Conservation (phyloP, 2,329 filamentous ascomycete genomes). For the Fusarium pininemorale region DNA sequence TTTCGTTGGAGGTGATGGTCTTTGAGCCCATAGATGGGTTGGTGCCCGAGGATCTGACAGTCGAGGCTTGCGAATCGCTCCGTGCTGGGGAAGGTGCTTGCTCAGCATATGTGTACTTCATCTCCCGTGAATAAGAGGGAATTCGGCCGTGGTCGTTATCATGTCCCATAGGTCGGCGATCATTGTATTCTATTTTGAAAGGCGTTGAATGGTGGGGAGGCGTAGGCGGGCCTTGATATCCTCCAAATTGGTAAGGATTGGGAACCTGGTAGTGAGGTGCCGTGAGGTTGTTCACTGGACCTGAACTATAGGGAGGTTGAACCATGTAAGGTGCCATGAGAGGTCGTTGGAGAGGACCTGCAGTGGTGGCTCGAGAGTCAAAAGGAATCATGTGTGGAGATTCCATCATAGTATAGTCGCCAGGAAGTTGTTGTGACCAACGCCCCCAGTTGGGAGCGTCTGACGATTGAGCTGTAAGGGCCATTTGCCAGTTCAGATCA, state of each 20-base stretch:
- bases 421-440: slow-evolving; percentile 60
- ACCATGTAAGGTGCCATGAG: slow-evolving; percentile 59
- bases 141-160: slow-evolving; percentile 38
- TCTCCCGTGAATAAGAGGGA: slow-evolving; percentile 40
- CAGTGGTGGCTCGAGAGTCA: slow-evolving; percentile 53
- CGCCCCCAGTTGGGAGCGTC: slow-evolving; percentile 62
- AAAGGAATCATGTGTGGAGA: slow-evolving; percentile 58
- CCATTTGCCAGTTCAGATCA: slow-evolving; percentile 50
- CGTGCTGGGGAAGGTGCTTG: slow-evolving; percentile 48
- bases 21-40: slow-evolving; percentile 50
- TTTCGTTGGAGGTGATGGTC: slow-evolving; percentile 57
- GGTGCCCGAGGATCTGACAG: slow-evolving; percentile 31
- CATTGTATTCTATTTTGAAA: slow-evolving; percentile 48
- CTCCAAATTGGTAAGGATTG: slow-evolving; percentile 55
- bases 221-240: slow-evolving; percentile 52
- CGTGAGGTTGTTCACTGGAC: slow-evolving; percentile 54
- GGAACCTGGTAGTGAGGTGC: slow-evolving; percentile 55
- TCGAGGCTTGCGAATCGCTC: slow-evolving; percentile 47
- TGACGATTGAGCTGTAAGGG: slow-evolving; percentile 57
- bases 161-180: slow-evolving; percentile 41
- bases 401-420: slow-evolving; percentile 61
- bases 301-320: slow-evolving; percentile 54
- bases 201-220: slow-evolving; percentile 47
- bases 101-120: slow-evolving; percentile 45
- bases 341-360: slow-evolving; percentile 54